Base-by-base conservation (phyloP, 495 filamentous ascomycete genomes). In the Aspergillus funiculosus region DNA sequence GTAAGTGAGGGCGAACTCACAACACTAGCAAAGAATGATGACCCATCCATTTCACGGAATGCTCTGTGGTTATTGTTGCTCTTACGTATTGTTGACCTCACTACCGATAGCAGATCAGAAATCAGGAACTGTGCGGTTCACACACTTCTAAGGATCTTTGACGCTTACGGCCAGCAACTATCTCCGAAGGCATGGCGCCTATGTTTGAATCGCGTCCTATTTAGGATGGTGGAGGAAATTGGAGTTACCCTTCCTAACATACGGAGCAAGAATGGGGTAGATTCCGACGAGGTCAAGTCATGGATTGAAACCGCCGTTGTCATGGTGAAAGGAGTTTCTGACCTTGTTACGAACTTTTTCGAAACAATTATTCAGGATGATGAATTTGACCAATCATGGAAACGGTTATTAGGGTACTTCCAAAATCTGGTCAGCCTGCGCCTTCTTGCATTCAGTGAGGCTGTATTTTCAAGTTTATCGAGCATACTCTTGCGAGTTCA, bases 101-200 rank as follows among this genome's bases (percentile, higher is more conserved):
- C 88, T 4, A 80, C 76, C 4, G 87, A 95, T 58, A 71, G 77
- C 18, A 77, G 89, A 54, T 63, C 84, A n/a, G 92, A 97, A 56
- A 77, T 96, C 37, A 77, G 92, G 39, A 94, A 96, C 55, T 89
- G 89, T 46, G 86, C 89, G 5, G 81, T 97, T 24, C 90, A 94
- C 59, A 95, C 89, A 0, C 67, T 96, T 11, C 77, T 96, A 43
- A 76, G 89, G 27, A 96, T 97, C 39, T 89, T 97, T 51, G 87
- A 94, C 64, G 89, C 86, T 3, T 89, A 89, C 47, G 89, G 86
- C 20, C 86, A 91, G 54, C 81, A 83, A 38, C 73, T 97, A 9
- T 80, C 77, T 8, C 77, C 85, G 0, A 76, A 82, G 53, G 83
- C 89, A 8, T 95, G 89, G 91, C 81, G 80, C 25, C 71, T 89